phyloP scores from a whole-genome alignment of 1,139 yeast genomes.

The Candida sp. region DNA sequence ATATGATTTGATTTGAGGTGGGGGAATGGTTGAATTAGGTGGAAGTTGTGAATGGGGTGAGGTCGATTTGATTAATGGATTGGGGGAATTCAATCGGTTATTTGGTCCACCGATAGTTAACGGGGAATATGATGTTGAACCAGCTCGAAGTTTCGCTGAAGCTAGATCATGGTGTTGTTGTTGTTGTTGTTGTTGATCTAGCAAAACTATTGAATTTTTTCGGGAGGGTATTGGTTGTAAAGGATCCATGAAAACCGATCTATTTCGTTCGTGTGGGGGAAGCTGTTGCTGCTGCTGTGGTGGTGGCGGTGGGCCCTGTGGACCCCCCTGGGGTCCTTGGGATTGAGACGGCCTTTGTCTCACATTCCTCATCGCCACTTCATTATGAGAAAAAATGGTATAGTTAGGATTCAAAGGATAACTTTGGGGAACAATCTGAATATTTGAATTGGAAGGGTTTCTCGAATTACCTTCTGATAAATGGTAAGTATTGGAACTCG shows the following conservation, averaged over 20 bases:
- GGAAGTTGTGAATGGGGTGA: conserved; percentile 3
- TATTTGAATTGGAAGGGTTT: conserved; percentile 13
- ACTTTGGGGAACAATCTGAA: conserved; percentile 29
- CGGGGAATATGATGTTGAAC: conserved; percentile 12
- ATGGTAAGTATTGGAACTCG: conserved; percentile 5
- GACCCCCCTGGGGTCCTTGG: background rate
- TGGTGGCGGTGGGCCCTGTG: background rate
- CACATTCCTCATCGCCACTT: conserved; percentile 4
- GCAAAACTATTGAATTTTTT: conserved; percentile 7
- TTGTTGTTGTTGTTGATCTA: conserved; percentile 7
- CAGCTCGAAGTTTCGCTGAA: conserved; percentile 4
- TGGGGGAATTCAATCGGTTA: conserved; percentile 1
- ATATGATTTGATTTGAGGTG: conserved; percentile 2
- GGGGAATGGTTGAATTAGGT: conserved; percentile 1
- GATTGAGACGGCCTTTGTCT: conserved; percentile 1
- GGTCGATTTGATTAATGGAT: conserved; percentile 2
- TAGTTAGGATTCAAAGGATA: conserved; percentile 39
- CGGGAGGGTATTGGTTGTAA: conserved; percentile 27
- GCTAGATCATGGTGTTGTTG: conserved; percentile 3
- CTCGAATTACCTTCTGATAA: conserved; percentile 8
- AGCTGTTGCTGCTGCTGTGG: conserved; percentile 3
- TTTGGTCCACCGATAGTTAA: conserved; percentile 8
- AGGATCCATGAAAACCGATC: conserved; percentile 32
- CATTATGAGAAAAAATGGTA: conserved; percentile 18
- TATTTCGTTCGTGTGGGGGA: conserved; percentile 14